Evolutionary conservation across 805 yeast genomes (phyloP), one percentile per base, ranked within the genome.

Genomic region (Ogataea populi-albae): DNA sequence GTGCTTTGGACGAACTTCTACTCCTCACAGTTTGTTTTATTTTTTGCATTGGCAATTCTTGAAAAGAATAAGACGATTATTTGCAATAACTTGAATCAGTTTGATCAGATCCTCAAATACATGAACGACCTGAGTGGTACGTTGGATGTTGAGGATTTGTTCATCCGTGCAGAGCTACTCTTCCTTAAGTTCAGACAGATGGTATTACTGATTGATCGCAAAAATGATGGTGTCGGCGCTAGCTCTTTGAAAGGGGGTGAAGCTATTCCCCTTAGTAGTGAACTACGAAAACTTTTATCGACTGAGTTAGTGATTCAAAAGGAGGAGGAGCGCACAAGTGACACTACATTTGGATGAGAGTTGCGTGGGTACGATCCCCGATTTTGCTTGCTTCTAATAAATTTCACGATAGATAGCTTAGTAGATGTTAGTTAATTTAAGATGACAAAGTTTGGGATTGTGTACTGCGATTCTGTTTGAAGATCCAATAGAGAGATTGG

Each of bases 41-140:
- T 93, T 54, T 72, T 93, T 50, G 91, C 95, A 14, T 65, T 91
- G 47, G 93, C 95, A 0, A 80, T 93, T n/a, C 68, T 93, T 31
- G 94, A 91, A 52, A 87, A 86, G 50, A 81, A 89, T 59, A 85
- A 88, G 49, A 75, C 79, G 30, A 79, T 85, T 26, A 85, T 91
- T 20, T 77, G 81, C 43, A 75, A 79, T 26, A 83, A 86, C 50
- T 66, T 93, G 41, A 67, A 67, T 21, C 78, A 80, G 43, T 91
- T 93, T 62, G 98, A 93, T 55, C 96, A 91, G 57, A 89, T 93
- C 17, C 71, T 93, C 52, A 87, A 85, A 64, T 93, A 84, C 57
- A 84, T 91, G 77, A 93, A 93, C 62, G 97, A 91, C 51, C 69
- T 93, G 40, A 79, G 86, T 32, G 82, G 82, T 68, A 73, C 79